These are phyloP conservation scores for Acacia concinna DNA, from an alignment of 331 rosid species.

Conservation along the genomic window DNA sequence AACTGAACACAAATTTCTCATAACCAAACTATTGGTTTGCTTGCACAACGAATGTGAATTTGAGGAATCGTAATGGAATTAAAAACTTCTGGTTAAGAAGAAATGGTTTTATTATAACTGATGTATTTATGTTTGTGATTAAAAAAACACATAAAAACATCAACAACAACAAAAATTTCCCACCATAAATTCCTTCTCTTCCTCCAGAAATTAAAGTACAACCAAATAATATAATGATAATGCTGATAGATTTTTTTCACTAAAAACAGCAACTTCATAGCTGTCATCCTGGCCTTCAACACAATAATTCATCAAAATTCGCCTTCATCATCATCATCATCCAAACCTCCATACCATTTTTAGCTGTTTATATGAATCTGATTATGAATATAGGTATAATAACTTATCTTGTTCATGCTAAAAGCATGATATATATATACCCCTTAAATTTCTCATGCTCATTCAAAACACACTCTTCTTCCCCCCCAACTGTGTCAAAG, in stretches of 20 bases:
- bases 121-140: background rate
- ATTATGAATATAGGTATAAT: background rate
- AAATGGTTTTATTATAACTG: background rate
- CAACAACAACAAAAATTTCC: conserved; percentile 22
- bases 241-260: background rate
- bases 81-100: background rate
- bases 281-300: conserved; percentile 4
- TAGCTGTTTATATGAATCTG: conserved; percentile 33
- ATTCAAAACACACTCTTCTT: conserved; percentile 30
- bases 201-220: background rate
- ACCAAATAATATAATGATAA: background rate
- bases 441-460: conserved; percentile 32
- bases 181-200: conserved; percentile 21
- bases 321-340: conserved; percentile 32
- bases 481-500: conserved; percentile 5
- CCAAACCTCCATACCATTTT: conserved; percentile 25
- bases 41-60: background rate
- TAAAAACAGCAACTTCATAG: conserved; percentile 10
- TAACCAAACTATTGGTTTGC: background rate
- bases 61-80: background rate
- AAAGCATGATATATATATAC: conserved; percentile 24
- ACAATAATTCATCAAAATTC: conserved; percentile 35
- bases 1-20: background rate
- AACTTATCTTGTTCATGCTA: conserved; percentile 33
- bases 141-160: conserved; percentile 13